phyloP scores from a whole-genome alignment of 2,329 filamentous ascomycete species.

The Penicillium sp. region DNA sequence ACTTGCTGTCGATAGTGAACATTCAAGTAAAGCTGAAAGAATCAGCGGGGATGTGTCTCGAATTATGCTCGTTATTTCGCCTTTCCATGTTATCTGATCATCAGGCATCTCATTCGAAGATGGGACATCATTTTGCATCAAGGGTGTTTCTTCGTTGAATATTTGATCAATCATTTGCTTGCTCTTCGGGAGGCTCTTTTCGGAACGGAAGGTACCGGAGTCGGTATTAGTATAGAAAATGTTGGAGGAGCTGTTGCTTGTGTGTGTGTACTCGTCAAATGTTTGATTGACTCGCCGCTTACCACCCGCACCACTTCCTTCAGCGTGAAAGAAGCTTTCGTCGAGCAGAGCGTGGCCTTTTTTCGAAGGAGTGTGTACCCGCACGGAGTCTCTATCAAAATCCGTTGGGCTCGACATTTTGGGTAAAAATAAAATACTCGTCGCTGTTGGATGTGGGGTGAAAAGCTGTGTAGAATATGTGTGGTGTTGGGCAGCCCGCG shows the following conservation, averaged over 20 bases:
- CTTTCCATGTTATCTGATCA: slow-evolving; percentile 7
- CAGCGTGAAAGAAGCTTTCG: neutral
- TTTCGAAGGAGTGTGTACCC: neutral
- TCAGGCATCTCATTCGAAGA: neutral
- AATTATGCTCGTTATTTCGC: slow-evolving; percentile 74
- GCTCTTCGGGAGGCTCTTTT: neutral
- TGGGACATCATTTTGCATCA: neutral
- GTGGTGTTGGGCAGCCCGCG: neutral
- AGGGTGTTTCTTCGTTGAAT: slow-evolving; percentile 1
- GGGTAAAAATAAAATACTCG: no score
- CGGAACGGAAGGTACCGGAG: neutral
- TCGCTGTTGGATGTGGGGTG: neutral
- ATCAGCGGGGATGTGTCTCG: slow-evolving; percentile 71
- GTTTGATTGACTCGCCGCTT: neutral
- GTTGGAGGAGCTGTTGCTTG: neutral
- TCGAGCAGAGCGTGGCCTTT: neutral
- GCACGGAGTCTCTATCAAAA: slow-evolving; percentile 2
- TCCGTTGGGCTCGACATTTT: neutral
- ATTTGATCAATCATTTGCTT: neutral
- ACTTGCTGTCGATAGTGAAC: slow-evolving; percentile 75
- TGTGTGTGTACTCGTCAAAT: neutral
- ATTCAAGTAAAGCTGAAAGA: slow-evolving; percentile 73
- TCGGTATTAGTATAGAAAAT: neutral
- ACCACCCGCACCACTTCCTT: neutral
- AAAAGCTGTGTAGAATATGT: neutral